Base-by-base conservation (phyloP, 805 yeast genomes). In the Clavispora carvajalis region DNA sequence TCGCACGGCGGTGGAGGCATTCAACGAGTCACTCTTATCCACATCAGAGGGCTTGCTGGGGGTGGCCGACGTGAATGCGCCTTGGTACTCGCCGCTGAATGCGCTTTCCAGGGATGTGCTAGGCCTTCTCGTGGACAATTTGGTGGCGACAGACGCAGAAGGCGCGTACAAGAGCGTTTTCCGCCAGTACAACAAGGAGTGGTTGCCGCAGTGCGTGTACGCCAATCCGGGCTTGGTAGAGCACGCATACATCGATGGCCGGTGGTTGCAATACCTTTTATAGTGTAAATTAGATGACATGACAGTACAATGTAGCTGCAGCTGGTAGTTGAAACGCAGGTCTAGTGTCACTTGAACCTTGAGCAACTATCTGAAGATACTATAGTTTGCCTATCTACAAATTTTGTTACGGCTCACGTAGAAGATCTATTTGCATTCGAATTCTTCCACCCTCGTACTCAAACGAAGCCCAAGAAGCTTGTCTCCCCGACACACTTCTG, bases 151-250 rank as follows among this genome's bases (percentile, higher is more conserved):
- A n/a, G 62, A 61, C 18, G 46, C 52, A 29, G 50, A 53, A 11
- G 58, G 54, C 10, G 55, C 53, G 23, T 49, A 25, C 44, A 53
- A 53, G 28, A 51, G 53, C 33, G 51, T 60, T 9, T 67, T 69
- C 51, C 53, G 65, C 33, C 53, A 63, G 36, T 65, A 65, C 53
- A 69, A 67, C 43, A 50, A 51, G 31, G 55, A 57, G 39, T 69
- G 74, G 74, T 55, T 69, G 38, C 65, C 69, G 10, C 67, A 61
- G 12, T 46, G 67, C 46, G 58, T 68, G 3, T 67, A 60, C 42
- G 58, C 69, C 36, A 69, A 69, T 43, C 74, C 74, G 3, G 56
- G 63, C 13, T 56, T 69, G 33, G 49, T 69, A 21, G 70, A 64
- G 33, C 53, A 50, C 21, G 62, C 59, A 7, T 52, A 66, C 38